Base-by-base conservation (phyloP, 192 early-diverging fungal genomes). In the Linnemannia zychae region DNA sequence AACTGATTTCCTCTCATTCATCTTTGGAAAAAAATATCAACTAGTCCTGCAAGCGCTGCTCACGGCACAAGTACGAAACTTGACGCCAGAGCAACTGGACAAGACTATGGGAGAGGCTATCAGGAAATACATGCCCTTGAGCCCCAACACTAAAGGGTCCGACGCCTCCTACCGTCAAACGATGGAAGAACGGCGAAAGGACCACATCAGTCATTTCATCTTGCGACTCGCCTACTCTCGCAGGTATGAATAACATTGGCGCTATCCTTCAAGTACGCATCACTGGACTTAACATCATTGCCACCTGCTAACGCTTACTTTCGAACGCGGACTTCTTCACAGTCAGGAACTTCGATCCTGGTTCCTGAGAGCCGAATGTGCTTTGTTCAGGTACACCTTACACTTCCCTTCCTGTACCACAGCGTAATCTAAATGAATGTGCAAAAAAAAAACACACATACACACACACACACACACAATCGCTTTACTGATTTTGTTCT, bases 181-280 rank as follows among this genome's bases (percentile, higher is more conserved):
- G 11, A 83, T 91, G 53, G 87, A 87, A 36, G 92, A 97, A 72
- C 89, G 96, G 52, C 87, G 92, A 69, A 96, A 96, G 82, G 96
- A 97, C 90, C 92, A 95, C 50, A 87, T 97, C 34, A 94, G 93
- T 72, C 96, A 97, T 79, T 96, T 94, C 87, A 94, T 97, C 28
- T 79, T 97, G 38, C 93, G 95, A 52, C 84, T 97, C 52, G 96
- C 95, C 0, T 96, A 93, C 68, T 90, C 89, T 71, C 72, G 90
- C 72, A 91, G 82, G 89, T 91, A 84, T 82, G 68, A 90, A 71
- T 44, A 44, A 6, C 3, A 9, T 49, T 15, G 65, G 82, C 83
- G 36, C 40, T 48, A 1, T 31, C 31, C 18, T 57, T 67, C 66
- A 12, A 31, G 3, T n/a, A 33, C 31, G 11, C 57, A 63, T 11